These are phyloP conservation scores for Vitis hybrid DNA, from an alignment of 177 flowering plant genomes.

Conservation along the genomic window DNA sequence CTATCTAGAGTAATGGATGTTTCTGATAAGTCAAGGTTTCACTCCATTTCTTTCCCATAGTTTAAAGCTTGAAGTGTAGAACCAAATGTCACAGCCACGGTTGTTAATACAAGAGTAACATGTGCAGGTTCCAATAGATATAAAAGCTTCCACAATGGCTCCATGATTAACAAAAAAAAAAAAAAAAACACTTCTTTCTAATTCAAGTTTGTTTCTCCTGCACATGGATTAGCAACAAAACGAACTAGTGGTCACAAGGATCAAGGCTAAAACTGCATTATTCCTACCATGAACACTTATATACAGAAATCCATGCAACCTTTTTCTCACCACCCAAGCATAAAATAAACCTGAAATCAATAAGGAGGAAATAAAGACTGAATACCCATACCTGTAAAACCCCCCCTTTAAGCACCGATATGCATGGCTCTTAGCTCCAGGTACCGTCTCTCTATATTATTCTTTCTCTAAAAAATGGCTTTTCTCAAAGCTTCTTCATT, in stretches of 20 bases:
- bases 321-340: not conserved
- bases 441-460: no score
- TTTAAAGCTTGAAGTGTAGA: constrained; percentile 80
- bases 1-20: no score
- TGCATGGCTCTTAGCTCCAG: no score
- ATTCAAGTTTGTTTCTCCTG: not conserved
- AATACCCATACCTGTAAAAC: no score
- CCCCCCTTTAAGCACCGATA: no score
- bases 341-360: no score
- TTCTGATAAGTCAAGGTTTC: constrained; percentile 19
- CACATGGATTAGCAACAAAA: not conserved
- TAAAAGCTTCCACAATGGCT: constrained; percentile 71
- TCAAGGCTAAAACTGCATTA: constrained; percentile 14
- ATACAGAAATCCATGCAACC: constrained; percentile 29
- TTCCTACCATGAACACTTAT: constrained; percentile 6
- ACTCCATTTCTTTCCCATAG: constrained; percentile 88
- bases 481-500: no score
- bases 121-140: constrained; percentile 87
- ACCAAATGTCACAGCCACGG: constrained; percentile 76
- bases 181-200: not conserved
- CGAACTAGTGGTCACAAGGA: not conserved
- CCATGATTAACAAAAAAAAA: constrained; percentile 42
- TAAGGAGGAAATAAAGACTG: no score
- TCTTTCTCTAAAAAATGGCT: no score
- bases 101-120: constrained; percentile 66